Evolutionary conservation across 139 green algal genomes (phyloP), one percentile per base, ranked within the genome.

Genomic region (Chlamydomonas incerta): DNA sequence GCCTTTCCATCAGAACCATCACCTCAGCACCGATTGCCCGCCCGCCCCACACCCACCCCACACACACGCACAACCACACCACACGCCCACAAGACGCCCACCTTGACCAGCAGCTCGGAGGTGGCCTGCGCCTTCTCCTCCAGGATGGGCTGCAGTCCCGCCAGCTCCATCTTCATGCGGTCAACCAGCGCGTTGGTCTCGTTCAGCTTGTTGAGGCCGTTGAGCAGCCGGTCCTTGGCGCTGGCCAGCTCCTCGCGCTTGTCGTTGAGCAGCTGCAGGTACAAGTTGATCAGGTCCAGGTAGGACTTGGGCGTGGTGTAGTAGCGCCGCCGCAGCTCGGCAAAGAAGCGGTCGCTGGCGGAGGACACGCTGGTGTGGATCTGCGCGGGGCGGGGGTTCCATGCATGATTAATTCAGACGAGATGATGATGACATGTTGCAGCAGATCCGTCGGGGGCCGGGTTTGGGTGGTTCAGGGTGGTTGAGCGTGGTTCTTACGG

Each of bases 291-390:
- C 23, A 98, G 91, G 88, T 98, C 96, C 62, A 97, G 88, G 88
- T 97, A 98, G 62, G 84, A 94, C 90, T 97, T 98, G 62, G 96
- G 96, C 26, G 95, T 97, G 34, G 94, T 97, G 90, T 98, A 98
- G 86, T 92, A 96, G 26, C 85, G 88, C 41, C 92, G 87, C 47
- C 90, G 87, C 72, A 96, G 91, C 89, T 96, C 92, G 9, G 86
- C 75, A 60, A 88, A 95, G 86, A 96, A 96, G 28, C 87, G 85
- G 4, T 95, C 91, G 37, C 84, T 88, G 28, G 88, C 74, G 24
- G 79, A 50, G 28, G 83, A 83, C 18, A 97, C 92, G 41, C 87
- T 92, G 1, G 89, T 95, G 91, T 97, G 95, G 77, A 97, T 93
- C 62, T 94, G 55, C 28, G 94, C 67, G 63, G 3, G n/a, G n/a